A percentile compares a stretch with the other conserved stretches of the same genome.
phyloP scores from a whole-genome alignment of 140 eudicot species.

The Erigeron philadelphicus region DNA sequence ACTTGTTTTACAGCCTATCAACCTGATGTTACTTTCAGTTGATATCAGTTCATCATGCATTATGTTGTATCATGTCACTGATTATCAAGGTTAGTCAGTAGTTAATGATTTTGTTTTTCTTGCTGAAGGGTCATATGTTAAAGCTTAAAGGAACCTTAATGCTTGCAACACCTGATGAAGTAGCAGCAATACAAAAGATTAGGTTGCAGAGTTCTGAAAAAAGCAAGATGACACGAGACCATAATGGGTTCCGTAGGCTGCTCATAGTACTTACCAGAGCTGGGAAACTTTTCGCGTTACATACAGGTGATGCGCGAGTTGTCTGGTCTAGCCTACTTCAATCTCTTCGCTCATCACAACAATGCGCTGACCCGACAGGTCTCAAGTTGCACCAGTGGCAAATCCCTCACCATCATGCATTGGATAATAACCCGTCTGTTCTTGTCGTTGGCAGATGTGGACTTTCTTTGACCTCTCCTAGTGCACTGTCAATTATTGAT shows the following conservation, averaged over 20 bases:
- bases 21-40: no score
- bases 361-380: slow-evolving; percentile 57
- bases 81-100: neutral
- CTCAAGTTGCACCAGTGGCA: slow-evolving; percentile 77
- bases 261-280: slow-evolving; percentile 84
- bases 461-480: slow-evolving; percentile 45
- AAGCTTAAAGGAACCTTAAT: slow-evolving; percentile 94
- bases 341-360: slow-evolving; percentile 55
- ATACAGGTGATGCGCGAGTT: slow-evolving; percentile 89
- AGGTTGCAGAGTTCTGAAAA: slow-evolving; percentile 73
- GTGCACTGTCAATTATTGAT: slow-evolving; percentile 67
- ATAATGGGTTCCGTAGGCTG: slow-evolving; percentile 82
- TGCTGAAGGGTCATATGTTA: slow-evolving; percentile 78
- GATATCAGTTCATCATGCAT: neutral
- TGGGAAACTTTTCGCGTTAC: slow-evolving; percentile 85
- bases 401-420: slow-evolving; percentile 94
- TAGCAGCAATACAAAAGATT: slow-evolving; percentile 65
- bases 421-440: slow-evolving; percentile 85
- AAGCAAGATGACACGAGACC: slow-evolving; percentile 95
- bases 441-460: slow-evolving; percentile 89
- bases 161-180: slow-evolving; percentile 91
- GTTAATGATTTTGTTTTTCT: slow-evolving; percentile 10
- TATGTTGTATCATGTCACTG: neutral
- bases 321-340: slow-evolving; percentile 80
- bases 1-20: no score